phyloP scores from a whole-genome alignment of 1,284 basidiomycete species.

The Pulveroboletus sp. region DNA sequence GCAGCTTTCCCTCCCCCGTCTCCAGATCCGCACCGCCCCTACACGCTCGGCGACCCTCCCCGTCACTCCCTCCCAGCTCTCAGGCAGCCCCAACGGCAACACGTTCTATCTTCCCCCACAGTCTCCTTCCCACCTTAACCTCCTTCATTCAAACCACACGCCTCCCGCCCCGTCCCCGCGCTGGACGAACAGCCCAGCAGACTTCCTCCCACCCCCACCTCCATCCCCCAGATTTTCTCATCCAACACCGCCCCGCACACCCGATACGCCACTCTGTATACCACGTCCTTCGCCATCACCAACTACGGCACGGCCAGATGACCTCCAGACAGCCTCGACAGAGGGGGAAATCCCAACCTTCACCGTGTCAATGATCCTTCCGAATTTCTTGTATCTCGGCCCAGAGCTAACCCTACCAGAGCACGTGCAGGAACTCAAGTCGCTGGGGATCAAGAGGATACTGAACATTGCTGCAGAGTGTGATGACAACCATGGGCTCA shows the following conservation, averaged over 20 bases:
- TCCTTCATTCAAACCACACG: constrained; percentile 56
- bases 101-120: constrained; percentile 45
- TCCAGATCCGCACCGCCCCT: constrained; percentile 61
- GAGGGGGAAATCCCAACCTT: constrained; percentile 66
- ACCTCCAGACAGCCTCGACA: constrained; percentile 52
- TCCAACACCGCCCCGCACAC: constrained; percentile 55
- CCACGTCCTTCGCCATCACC: constrained; percentile 44
- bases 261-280: constrained; percentile 46
- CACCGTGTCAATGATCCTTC: constrained; percentile 83
- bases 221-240: constrained; percentile 43
- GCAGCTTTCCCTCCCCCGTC: constrained; percentile 47
- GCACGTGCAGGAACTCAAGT: constrained; percentile 73
- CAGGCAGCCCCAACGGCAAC: constrained; percentile 34
- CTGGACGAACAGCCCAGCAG: constrained; percentile 33
- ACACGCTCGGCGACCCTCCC: constrained; percentile 58
- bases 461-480: constrained; percentile 92
- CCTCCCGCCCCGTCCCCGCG: constrained; percentile 51
- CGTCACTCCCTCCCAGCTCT: constrained; percentile 45
- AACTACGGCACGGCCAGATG: constrained; percentile 58
- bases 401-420: constrained; percentile 78
- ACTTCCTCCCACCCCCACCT: constrained; percentile 36
- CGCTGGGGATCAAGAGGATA: constrained; percentile 83
- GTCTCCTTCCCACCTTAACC: constrained; percentile 63
- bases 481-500: constrained; percentile 77
- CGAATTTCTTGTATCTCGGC: constrained; percentile 88